Evolutionary conservation across 257 asterid genomes (phyloP).

Genomic region (Prunella vulgaris): DNA sequence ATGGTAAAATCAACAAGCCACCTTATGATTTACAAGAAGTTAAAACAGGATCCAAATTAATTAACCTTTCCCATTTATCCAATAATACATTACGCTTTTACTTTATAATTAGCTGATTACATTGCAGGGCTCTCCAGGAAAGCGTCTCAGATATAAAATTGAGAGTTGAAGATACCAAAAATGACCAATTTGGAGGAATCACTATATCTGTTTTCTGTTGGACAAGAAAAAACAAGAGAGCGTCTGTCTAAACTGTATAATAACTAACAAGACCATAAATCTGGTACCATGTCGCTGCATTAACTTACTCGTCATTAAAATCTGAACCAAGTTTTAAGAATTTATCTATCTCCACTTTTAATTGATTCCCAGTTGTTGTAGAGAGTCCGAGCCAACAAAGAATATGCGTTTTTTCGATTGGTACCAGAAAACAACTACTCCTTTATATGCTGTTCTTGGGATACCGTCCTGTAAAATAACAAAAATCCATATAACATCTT

Average conservation of each 20-base stretch:
- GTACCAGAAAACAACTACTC: constrained; percentile 79
- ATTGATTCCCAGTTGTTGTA: constrained; percentile 64
- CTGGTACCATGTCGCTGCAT: background rate
- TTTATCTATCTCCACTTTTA: constrained; percentile 12
- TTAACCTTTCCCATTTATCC: background rate
- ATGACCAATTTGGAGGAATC: background rate
- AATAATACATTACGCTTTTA: background rate
- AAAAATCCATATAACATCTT: background rate
- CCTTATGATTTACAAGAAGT: no score
- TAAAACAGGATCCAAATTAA: background rate
- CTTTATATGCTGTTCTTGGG: constrained; percentile 91
- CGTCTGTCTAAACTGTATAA: background rate
- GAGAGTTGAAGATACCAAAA: background rate
- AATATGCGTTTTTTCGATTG: constrained; percentile 68
- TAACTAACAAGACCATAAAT: background rate
- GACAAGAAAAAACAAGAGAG: constrained; percentile 8
- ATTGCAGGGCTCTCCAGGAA: background rate
- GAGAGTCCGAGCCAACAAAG: constrained; percentile 79
- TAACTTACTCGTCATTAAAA: constrained; percentile 19
- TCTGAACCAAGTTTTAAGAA: constrained; percentile 1
- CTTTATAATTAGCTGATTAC: background rate
- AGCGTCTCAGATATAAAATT: background rate
- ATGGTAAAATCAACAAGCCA: no score
- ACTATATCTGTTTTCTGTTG: background rate
- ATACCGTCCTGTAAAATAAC: constrained; percentile 66